Evolutionary conservation across 768 basidiomycete species (phyloP), one percentile per base, ranked within the genome.

Genomic region (Amanita fuliginea): DNA sequence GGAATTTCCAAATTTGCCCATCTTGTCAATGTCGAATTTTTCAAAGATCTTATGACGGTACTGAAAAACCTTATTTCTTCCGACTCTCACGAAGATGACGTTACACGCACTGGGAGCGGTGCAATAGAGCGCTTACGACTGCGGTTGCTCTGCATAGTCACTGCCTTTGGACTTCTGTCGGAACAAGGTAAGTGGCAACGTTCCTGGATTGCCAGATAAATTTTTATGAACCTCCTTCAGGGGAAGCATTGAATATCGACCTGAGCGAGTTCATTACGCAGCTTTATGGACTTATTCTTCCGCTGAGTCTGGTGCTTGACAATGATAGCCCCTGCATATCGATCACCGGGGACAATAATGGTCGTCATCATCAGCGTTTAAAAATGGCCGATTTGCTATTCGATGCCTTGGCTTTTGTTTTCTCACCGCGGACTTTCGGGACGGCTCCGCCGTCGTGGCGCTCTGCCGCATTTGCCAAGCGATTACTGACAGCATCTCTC

Each of bases 211-310:
- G 32, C 24, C 28, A 26, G 40, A 8, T 21, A 14, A 32, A 21
- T 36, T 39, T 14, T 10, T 56, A 50, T 50, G 40, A 57, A 46
- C 46, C 49, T 49, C 51, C 51, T 53, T 50, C 61, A 95, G 92
- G 93, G 51, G 96, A 99, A 69, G 90, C 95, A n/a, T 75, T 99
- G 57, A 93, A 92, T 59, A 89, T 99, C 60, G 96, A 98, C 72
- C 75, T 97, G 48, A 75, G 71, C 59, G 95, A 93, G 58, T 97
- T 98, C 61, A 76, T 90, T 62, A 76, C 81, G 46, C 76, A 79
- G 21, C 76, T 99, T 7, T 98, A 95, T 69, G 71, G 79, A 18
- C 75, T 93, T 55, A 79, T 99, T 55, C 73, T 84, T 8, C 78
- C 86, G 3, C 70, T 95, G 56, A 80, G 82, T 47, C 64, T 87